These are phyloP conservation scores for Guadua angustifolia DNA, from an alignment of 176 grass and related monocot species.

Conservation along the genomic window DNA sequence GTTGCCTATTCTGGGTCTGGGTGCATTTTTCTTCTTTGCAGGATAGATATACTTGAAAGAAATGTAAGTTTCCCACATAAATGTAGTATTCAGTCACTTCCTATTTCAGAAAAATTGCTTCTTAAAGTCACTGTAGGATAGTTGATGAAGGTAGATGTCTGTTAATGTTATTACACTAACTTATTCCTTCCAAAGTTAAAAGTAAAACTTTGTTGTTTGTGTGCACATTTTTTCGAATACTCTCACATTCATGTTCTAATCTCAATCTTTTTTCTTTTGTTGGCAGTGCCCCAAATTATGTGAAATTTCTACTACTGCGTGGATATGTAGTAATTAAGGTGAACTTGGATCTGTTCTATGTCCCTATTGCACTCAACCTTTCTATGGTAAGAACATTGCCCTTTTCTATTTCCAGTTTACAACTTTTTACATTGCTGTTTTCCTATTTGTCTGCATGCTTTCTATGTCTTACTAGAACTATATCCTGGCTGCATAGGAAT, in stretches of 20 bases:
- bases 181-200: slow-evolving; percentile 10
- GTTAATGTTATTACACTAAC: neutral
- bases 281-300: slow-evolving; percentile 67
- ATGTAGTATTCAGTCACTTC: neutral
- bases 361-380: slow-evolving; percentile 92
- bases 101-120: neutral
- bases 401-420: neutral
- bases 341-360: slow-evolving; percentile 51
- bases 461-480: too few species aligned
- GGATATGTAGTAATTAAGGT: neutral
- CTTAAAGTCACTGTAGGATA: neutral
- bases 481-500: too few species aligned
- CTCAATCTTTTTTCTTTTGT: slow-evolving; percentile 30
- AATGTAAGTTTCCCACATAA: slow-evolving; percentile 55
- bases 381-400: slow-evolving; percentile 62
- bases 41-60: slow-evolving; percentile 74
- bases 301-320: neutral
- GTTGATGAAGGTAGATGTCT: slow-evolving; percentile 9
- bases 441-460: neutral
- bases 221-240: neutral
- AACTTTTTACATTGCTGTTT: neutral
- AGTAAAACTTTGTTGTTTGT: neutral
- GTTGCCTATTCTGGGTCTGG: slow-evolving; percentile 76
- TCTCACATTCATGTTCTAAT: slow-evolving; percentile 13
- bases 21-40: slow-evolving; percentile 85